Percentiles rank a stretch among this genome's conserved stretches.
These are phyloP conservation scores for Diplodia seriata DNA, from an alignment of 2,329 filamentous ascomycete species.

Conservation along the genomic window DNA sequence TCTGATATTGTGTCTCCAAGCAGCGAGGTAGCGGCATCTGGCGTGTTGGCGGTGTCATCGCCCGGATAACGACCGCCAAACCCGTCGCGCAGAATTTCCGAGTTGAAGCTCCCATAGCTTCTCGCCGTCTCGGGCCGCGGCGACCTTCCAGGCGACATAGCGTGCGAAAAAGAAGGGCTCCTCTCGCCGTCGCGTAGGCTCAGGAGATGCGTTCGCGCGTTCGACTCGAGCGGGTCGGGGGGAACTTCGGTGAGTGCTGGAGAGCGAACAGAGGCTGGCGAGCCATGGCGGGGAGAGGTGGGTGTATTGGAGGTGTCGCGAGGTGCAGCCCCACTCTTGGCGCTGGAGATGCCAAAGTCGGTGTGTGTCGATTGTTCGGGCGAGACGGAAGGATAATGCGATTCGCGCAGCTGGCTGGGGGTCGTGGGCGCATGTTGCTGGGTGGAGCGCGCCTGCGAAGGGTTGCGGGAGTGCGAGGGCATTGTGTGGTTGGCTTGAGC, in stretches of 20 bases:
- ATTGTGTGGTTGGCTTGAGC: slow-evolving; percentile 36
- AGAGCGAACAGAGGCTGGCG: slow-evolving; percentile 40
- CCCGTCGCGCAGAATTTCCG: slow-evolving; percentile 37
- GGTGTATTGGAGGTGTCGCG: slow-evolving; percentile 35
- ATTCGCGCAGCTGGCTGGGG: slow-evolving; percentile 52
- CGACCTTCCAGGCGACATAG: slow-evolving; percentile 75
- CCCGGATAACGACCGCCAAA: slow-evolving; percentile 47
- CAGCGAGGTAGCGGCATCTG: slow-evolving; percentile 48
- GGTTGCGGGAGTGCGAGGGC: slow-evolving; percentile 39
- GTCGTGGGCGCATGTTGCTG: slow-evolving; percentile 46
- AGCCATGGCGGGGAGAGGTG: slow-evolving; percentile 42
- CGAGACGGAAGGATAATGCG: slow-evolving; percentile 50
- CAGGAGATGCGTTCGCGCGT: slow-evolving; percentile 49
- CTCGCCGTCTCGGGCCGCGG: slow-evolving; percentile 65
- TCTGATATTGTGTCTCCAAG: slow-evolving; percentile 54
- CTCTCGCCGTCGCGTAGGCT: slow-evolving; percentile 47
- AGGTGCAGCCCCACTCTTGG: slow-evolving; percentile 32
- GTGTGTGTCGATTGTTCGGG: slow-evolving; percentile 48
- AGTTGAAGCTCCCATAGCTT: slow-evolving; percentile 60
- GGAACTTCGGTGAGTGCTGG: slow-evolving; percentile 38
- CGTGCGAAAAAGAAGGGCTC: slow-evolving; percentile 57
- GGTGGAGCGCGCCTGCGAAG: slow-evolving; percentile 42
- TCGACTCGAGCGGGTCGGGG: slow-evolving; percentile 40
- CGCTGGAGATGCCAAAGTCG: slow-evolving; percentile 36
- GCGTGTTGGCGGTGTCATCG: slow-evolving; percentile 41